Evolutionary conservation across 148 eudicot genomes (phyloP), one percentile per base, ranked within the genome.

Genomic region (Rhododendron mucronatum): DNA sequence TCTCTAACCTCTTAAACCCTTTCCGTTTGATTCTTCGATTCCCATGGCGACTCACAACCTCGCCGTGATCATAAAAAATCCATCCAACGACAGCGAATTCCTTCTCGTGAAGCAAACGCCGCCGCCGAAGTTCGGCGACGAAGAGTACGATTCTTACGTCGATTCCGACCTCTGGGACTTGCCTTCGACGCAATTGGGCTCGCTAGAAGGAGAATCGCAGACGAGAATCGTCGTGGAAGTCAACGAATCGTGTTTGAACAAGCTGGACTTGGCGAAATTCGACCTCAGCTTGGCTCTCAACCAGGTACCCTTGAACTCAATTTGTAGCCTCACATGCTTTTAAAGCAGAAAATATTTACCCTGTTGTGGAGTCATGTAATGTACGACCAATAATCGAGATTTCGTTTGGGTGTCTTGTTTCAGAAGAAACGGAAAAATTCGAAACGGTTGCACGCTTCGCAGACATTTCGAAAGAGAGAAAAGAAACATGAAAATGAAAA

Each of bases 91-190:
- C 15, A 88, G 85, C 20, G 91, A 94, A 73, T 90, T 93, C 53
- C 88, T 96, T 21, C 86, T 92, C 45, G 87, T 87, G 7, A 91
- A 92, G 87, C 98, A 93, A 88, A 67, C 86, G 30, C 96, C 91
- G 30, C 98, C 98, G 0, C 94, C 91, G 1, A 89, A 92, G 88
- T 94, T 93, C 90, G 90, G 87, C 21, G 89, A 90, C 85, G 85
- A 91, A 33, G 98, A 95, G 85, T 94, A 95, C 88, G 98, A 96
- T 86, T 93, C 96, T 21, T 91, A 84, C 87, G 86, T 89, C 47
- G 98, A 96, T 91, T 95, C 98, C 81, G 92, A 94, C 65, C 95
- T 96, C 76, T 93, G 94, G 94, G 98, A 96, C 89, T 83, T 96
- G 82, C 98, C 98, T 39, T 90, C 91, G n/a, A 65, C 91, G 18